Base-by-base conservation (phyloP, 2,329 filamentous ascomycete species). In the Aspergillus pseudonomiae region DNA sequence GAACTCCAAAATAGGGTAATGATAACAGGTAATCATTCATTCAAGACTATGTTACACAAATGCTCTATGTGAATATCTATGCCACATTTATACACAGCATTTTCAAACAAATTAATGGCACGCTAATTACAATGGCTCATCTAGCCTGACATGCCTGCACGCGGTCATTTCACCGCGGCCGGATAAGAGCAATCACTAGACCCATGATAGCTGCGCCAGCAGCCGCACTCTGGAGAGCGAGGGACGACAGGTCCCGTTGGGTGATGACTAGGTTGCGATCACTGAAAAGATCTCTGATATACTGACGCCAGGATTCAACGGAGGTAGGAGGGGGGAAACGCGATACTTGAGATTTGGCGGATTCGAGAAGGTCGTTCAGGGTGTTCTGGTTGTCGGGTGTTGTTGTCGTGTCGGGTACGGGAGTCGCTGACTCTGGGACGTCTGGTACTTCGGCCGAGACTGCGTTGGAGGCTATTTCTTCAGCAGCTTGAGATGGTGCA, bases 231-330 rank as follows among this genome's bases (percentile, higher is more conserved):
- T 93, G 87, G 41, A 92, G 78, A 56, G 86, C 89, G 68, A 91
- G 80, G n/a, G 89, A 77, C 2, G 91, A 92, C 36, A 90, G 79
- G 70, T 94, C 91, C 59, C 86, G 85, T 82, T 91, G 91, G 50
- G 86, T 85, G 65, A 92, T 71, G 56, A 84, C 81, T 71, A 93
- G 80, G 65, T 79, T 80, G 68, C 88, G 83, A 61, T 92, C 88
- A 76, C 90, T 92, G 77, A 85, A 86, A 19, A 92, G 76, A 66
- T 92, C 89, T 46, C 79, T 71, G 6, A 85, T 69, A 4, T 79
- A 80, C 7, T 81, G 79, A 69, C 79, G 83, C 82, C 86, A 88
- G 57, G 75, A 75, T 60, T 78, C 76, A 39, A 78, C 63, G 9
- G 75, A 75, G 2, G 73, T 68, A 19, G 71, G 62, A 36, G 73